Percentiles rank a stretch among this genome's conserved stretches.
Evolutionary conservation across 805 yeast genomes (phyloP).

Genomic region (Yarrowia sp.): DNA sequence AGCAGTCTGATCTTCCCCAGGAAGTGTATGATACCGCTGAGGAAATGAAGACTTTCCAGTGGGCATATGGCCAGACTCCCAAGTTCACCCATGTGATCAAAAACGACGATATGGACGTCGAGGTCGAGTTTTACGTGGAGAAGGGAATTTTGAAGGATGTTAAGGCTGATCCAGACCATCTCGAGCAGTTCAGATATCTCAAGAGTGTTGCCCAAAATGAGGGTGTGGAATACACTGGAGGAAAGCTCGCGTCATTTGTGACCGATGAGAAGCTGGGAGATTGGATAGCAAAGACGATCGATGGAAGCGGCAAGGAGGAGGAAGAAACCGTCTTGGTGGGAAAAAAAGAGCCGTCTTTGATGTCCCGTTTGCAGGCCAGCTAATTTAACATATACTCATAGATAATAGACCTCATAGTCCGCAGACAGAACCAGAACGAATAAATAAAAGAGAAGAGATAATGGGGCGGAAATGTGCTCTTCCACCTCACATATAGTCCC

Average conservation of each 20-base stretch:
- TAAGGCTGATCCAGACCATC: not conserved
- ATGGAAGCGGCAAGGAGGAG: constrained; percentile 16
- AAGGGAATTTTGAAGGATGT: constrained; percentile 44
- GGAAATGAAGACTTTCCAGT: constrained; percentile 58
- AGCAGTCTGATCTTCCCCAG: not conserved
- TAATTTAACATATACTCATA: no score
- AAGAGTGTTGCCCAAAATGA: constrained; percentile 2
- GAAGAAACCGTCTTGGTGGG: not conserved
- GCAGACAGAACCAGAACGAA: no score
- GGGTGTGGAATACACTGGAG: constrained; percentile 6
- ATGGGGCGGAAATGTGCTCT: no score
- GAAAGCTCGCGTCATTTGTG: not conserved
- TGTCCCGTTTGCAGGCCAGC: no score
- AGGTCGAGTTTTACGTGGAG: constrained; percentile 48
- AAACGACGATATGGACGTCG: constrained; percentile 39
- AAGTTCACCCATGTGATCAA: constrained; percentile 55
- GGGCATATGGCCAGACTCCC: constrained; percentile 80
- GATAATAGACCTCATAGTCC: no score
- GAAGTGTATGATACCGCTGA: constrained; percentile 35
- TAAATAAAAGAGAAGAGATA: no score
- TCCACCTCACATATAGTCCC: no score
- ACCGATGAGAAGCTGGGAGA: constrained; percentile 10
- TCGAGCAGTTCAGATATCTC: constrained; percentile 9
- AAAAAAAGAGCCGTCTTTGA: not conserved
- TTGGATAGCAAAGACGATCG: constrained; percentile 10